These are phyloP conservation scores for Fraxinus platypoda DNA, from an alignment of 305 asterid species.

Conservation along the genomic window DNA sequence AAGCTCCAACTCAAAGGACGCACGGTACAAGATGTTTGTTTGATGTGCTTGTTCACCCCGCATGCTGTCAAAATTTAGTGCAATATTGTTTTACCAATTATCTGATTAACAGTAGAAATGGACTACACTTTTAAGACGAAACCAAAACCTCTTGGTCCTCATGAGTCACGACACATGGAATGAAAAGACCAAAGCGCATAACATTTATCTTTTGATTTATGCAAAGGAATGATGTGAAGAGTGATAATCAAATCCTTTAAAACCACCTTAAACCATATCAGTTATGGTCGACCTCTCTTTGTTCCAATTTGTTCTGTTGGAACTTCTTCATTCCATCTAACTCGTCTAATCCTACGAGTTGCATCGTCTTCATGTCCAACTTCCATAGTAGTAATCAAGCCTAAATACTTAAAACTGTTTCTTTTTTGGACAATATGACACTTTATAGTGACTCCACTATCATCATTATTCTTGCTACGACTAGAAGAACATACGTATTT, in stretches of 20 bases:
- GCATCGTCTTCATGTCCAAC: too few species aligned
- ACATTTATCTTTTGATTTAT: not conserved
- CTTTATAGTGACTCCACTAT: too few species aligned
- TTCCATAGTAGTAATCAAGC: too few species aligned
- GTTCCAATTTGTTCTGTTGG: too few species aligned
- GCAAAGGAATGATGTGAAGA: not conserved
- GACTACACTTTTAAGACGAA: not conserved
- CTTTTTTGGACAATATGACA: too few species aligned
- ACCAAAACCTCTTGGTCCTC: not conserved
- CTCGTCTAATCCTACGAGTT: too few species aligned
- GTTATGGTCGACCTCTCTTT: too few species aligned
- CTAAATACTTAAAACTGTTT: too few species aligned
- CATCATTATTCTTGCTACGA: too few species aligned
- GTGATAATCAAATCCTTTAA: not conserved
- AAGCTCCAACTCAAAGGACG: not conserved
- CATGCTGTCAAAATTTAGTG: not conserved
- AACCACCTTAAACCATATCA: not conserved
- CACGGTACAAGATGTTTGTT: not conserved
- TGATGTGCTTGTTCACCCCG: not conserved
- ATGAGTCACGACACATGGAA: not conserved
- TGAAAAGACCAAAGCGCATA: not conserved
- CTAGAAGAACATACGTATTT: too few species aligned
- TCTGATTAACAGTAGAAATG: not conserved
- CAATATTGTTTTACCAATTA: too few species aligned
- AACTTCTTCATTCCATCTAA: too few species aligned